Base-by-base conservation (phyloP, 192 early-diverging fungal species). In the Coemansia asiatica region DNA sequence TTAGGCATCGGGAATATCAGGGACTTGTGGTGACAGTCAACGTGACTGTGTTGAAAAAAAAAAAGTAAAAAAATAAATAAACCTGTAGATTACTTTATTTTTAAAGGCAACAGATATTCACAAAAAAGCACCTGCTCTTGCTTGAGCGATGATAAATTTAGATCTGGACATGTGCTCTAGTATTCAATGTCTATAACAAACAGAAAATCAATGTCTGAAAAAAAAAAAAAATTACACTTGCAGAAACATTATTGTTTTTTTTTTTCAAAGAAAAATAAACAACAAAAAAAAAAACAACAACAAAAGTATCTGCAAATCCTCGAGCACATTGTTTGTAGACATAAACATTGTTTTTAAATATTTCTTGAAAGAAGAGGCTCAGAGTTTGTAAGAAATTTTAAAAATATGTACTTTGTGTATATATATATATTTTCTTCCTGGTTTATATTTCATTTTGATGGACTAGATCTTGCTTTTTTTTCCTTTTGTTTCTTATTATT, bases 301-400 rank as follows among this genome's bases (percentile, higher is more conserved):
- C 40, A 56, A 56, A 56, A 31, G 29, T 56, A 29, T 0, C 16
- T 56, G 23, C 29, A 31, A 27, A 44, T 53, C 23, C 26, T 53
- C 23, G 23, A 53, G 10, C 29, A 31, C 55, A 56, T 56, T 53
- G 50, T 53, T 53, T 53, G 21, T 53, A 26, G 9, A 53, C 50
- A 53, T 53, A 12, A 4, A 23, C 25, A 6, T 22, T 53, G 8
- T 22, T 22, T 53, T 22, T 3, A 6, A 23, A 22, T 23, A 15
- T 15, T 16, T 53, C 50, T 53, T 4, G 22, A 22, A 22, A 53
- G 23, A 53, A 53, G 25, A 53, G 50, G 40, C 40, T 44, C 40
- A 18, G 40, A 16, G 13, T 3, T 15, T 16, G 13, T 8, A 44
- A 13, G 9, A 3, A 13, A 16, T 18, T 1, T 44, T 44, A 0